These are phyloP conservation scores for Gamsiella multidivaricata DNA, from an alignment of 192 early-diverging fungal species.

Conservation along the genomic window DNA sequence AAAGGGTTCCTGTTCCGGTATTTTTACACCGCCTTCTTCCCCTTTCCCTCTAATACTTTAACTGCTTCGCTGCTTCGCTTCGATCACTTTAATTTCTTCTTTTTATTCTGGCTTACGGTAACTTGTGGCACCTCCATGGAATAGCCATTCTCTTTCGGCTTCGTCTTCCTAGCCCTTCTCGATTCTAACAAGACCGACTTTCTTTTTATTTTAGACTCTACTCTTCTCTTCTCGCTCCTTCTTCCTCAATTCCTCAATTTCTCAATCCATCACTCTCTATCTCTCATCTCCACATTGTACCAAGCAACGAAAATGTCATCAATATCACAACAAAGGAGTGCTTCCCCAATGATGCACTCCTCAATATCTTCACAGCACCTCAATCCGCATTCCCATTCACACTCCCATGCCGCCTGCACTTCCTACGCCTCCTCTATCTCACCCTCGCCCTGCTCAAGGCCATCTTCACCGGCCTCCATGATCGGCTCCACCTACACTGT, in stretches of 20 bases:
- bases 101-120: too few species aligned
- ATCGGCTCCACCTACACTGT: constrained; percentile 5
- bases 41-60: too few species aligned
- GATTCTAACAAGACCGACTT: too few species aligned
- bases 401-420: constrained; percentile 1
- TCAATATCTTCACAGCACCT: constrained; percentile 18
- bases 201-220: not conserved
- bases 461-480: constrained; percentile 28
- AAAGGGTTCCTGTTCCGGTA: too few species aligned
- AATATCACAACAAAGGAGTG: constrained; percentile 32
- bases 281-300: not conserved
- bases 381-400: constrained; percentile 18
- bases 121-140: too few species aligned
- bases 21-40: too few species aligned
- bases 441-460: constrained; percentile 11
- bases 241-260: not conserved
- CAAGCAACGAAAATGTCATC: constrained; percentile 32
- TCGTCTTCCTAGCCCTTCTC: too few species aligned
- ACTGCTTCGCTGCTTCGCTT: too few species aligned
- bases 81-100: too few species aligned
- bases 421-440: constrained; percentile 30
- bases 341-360: constrained; percentile 19
- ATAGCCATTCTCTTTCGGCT: too few species aligned
- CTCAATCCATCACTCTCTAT: not conserved
- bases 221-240: not conserved